phyloP scores from a whole-genome alignment of 2,329 filamentous ascomycete species.

The Ilyonectria mors-panacis region DNA sequence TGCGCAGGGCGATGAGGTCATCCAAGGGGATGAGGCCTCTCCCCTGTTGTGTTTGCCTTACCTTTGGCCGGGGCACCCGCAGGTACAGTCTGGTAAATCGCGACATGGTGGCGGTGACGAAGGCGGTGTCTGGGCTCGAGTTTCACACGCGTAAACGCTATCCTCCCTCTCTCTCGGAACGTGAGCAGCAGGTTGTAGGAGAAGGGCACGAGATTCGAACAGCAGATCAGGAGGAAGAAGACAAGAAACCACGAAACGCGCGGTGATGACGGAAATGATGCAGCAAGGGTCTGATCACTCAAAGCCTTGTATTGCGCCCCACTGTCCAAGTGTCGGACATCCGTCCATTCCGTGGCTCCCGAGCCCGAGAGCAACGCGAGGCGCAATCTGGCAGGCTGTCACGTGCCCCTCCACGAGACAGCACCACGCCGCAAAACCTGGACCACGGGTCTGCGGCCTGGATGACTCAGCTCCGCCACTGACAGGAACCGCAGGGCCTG shows the following conservation, averaged over 20 bases:
- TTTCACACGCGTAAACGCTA: slow-evolving; percentile 5
- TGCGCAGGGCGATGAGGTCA: slow-evolving; percentile 2
- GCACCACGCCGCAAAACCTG: neutral
- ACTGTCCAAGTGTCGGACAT: slow-evolving; percentile 31
- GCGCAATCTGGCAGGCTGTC: slow-evolving; percentile 16
- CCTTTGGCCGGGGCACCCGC: slow-evolving; percentile 58
- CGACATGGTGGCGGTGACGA: slow-evolving; percentile 48
- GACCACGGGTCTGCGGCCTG: slow-evolving; percentile 5
- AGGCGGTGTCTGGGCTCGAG: slow-evolving; percentile 13
- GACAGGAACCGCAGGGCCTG: neutral
- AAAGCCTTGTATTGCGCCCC: slow-evolving; percentile 28
- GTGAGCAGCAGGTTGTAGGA: slow-evolving; percentile 17
- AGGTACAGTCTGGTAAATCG: slow-evolving; percentile 56
- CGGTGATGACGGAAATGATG: slow-evolving; percentile 47
- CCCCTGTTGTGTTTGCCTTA: slow-evolving; percentile 44
- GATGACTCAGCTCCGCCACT: slow-evolving; percentile 14
- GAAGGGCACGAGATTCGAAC: slow-evolving; percentile 26
- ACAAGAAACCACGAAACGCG: slow-evolving; percentile 32
- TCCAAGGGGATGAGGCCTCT: neutral
- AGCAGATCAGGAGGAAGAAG: slow-evolving; percentile 30
- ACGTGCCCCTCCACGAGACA: slow-evolving; percentile 20
- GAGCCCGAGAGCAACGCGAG: slow-evolving; percentile 8
- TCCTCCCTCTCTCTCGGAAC: slow-evolving; percentile 12
- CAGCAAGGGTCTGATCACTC: slow-evolving; percentile 42
- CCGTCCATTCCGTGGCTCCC: slow-evolving; percentile 21